phyloP scores from a whole-genome alignment of 2,329 filamentous ascomycete genomes.

The Blumeria hordei region DNA sequence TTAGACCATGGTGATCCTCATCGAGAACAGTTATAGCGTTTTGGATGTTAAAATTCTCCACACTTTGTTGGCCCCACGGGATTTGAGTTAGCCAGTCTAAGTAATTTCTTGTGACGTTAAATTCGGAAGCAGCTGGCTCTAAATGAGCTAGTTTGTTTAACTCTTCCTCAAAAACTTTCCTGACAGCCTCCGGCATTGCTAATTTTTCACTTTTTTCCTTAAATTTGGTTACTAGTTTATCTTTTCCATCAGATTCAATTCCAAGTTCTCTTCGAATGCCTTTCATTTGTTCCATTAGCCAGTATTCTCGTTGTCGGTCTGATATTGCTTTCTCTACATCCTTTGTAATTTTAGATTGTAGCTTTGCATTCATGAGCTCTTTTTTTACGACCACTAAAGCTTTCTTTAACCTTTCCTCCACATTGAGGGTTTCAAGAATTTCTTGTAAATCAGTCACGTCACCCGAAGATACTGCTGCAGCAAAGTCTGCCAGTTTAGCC shows the following conservation, averaged over 20 bases:
- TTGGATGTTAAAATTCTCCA: conserved; percentile 88
- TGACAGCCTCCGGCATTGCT: conserved; percentile 89
- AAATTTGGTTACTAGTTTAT: conserved; percentile 93
- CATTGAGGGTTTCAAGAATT: conserved; percentile 66
- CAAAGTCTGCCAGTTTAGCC: conserved; percentile 87
- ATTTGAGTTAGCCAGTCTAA: conserved; percentile 97
- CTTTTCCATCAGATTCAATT: conserved; percentile 92
- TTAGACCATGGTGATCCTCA: conserved; percentile 87
- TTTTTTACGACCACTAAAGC: conserved; percentile 85
- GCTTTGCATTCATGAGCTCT: conserved; percentile 90
- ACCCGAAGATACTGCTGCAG: conserved; percentile 84
- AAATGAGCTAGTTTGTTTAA: conserved; percentile 90
- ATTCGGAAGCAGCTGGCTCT: conserved; percentile 88
- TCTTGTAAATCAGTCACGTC: conserved; percentile 83
- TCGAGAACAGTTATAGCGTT: conserved; percentile 79
- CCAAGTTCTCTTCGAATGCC: conserved; percentile 87
- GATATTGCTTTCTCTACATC: conserved; percentile 95
- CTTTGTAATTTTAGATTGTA: conserved; percentile 93
- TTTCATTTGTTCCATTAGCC: conserved; percentile 99
- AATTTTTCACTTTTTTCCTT: conserved; percentile 83
- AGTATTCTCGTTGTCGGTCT: conserved; percentile 92
- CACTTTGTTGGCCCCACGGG: conserved; percentile 84
- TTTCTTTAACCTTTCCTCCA: conserved; percentile 82
- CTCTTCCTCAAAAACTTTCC: conserved; percentile 96
- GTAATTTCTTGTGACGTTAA: conserved; percentile 96